Conservation (phyloP, 116 monocot species). For the Thalassia testudinum region DNA sequence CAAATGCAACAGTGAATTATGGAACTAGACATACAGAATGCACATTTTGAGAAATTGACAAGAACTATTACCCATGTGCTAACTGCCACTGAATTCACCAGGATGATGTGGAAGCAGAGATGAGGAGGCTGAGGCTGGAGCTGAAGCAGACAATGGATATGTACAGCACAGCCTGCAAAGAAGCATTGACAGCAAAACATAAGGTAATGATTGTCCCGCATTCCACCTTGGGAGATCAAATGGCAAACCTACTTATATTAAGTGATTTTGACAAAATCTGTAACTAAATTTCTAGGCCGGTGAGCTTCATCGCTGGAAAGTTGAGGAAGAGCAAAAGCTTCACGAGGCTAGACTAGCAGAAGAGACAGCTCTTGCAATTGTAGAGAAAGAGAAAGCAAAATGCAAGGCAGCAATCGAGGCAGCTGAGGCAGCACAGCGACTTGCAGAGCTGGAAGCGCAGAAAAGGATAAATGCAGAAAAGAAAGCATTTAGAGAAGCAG, state of each 20-base stretch:
- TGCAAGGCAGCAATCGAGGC: conserved; percentile 22
- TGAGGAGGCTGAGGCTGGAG: conserved; percentile 27
- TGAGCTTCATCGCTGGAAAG: conserved; percentile 20
- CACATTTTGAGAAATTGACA: no score
- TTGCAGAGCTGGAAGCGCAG: conserved; percentile 25
- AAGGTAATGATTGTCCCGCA: conserved; percentile 7
- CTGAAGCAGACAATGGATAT: conserved; percentile 39
- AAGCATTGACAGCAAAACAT: conserved; percentile 26
- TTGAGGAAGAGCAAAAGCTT: conserved; percentile 19
- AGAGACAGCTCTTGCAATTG: conserved; percentile 3
- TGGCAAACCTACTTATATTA: neutral
- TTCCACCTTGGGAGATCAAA: neutral
- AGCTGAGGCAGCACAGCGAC: conserved; percentile 19
- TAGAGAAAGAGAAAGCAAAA: conserved; percentile 35
- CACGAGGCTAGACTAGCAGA: conserved; percentile 7
- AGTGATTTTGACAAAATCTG: neutral
- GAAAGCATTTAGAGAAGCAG: conserved; percentile 14
- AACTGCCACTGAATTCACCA: neutral
- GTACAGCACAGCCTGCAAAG: conserved; percentile 34
- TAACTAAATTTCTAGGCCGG: conserved; percentile 10
- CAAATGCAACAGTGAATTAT: neutral
- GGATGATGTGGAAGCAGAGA: conserved; percentile 33
- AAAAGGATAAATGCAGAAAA: conserved; percentile 18
- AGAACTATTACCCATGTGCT: no score
- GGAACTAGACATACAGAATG: no score